A percentile compares a stretch with the other conserved stretches of the same genome.
Evolutionary conservation across 2,329 filamentous ascomycete species (phyloP).

Genomic region (Trichocomaceae sp.): DNA sequence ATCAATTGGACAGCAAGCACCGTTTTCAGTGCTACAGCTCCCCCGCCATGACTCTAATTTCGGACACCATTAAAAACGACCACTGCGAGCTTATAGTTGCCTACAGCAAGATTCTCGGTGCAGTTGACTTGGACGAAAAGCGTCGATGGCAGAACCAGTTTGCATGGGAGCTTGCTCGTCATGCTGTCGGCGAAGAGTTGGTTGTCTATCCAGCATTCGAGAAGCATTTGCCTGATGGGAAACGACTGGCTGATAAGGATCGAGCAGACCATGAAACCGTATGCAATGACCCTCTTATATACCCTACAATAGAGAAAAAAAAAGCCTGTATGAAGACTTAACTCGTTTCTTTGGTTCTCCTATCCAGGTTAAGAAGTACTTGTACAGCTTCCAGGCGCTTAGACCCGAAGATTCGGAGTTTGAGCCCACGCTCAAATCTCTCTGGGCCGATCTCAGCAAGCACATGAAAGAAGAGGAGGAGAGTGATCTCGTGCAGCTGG

Average conservation of each 20-base stretch:
- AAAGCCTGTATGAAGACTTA: too few relatives aligned
- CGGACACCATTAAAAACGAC: conserved; percentile 37
- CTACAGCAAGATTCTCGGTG: conserved; percentile 39
- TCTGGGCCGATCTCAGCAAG: conserved; percentile 40
- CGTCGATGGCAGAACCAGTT: conserved; percentile 46
- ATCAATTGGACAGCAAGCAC: too few relatives aligned
- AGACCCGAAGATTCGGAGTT: conserved; percentile 38
- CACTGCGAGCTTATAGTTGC: conserved; percentile 38
- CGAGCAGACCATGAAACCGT: conserved; percentile 44
- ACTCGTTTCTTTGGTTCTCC: not conserved
- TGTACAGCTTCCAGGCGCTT: conserved; percentile 27
- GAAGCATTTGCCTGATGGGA: conserved; percentile 41
- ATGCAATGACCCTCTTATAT: conserved; percentile 7
- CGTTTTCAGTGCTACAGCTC: too few relatives aligned
- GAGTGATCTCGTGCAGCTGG: conserved; percentile 47
- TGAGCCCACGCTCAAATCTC: conserved; percentile 38
- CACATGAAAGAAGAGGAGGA: conserved; percentile 50
- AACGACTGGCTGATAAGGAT: conserved; percentile 43
- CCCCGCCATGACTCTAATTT: conserved; percentile 17
- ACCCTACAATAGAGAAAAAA: too few relatives aligned
- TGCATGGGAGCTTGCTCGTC: conserved; percentile 48
- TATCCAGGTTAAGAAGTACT: conserved; percentile 45
- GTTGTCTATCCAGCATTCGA: conserved; percentile 52
- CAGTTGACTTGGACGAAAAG: conserved; percentile 39
- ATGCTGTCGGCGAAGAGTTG: conserved; percentile 47